These are phyloP conservation scores for Pseudotsuga menziesii DNA, from an alignment of 75 land plant species.

Conservation along the genomic window DNA sequence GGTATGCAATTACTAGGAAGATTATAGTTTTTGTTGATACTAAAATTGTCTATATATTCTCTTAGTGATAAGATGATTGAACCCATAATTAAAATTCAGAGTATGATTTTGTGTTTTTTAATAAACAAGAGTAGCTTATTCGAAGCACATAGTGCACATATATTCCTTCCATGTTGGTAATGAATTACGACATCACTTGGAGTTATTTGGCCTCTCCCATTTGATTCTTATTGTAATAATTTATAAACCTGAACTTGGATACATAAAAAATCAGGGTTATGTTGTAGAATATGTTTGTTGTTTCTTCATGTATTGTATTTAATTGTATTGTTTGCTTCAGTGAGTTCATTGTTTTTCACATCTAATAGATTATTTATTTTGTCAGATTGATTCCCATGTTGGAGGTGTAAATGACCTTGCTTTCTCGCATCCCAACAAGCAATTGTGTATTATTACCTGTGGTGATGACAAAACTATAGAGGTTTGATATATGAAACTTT, in stretches of 20 bases:
- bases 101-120: background rate
- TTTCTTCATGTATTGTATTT: background rate
- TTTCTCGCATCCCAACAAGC: conserved; percentile 68
- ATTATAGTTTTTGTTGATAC: background rate
- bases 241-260: background rate
- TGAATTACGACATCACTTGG: conserved; percentile 62
- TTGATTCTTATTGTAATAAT: background rate
- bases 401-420: conserved; percentile 46
- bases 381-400: conserved; percentile 35
- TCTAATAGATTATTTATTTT: no score
- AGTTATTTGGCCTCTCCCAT: conserved; percentile 25
- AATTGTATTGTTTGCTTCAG: background rate
- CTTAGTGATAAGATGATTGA: background rate
- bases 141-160: conserved; percentile 61
- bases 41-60: background rate
- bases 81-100: background rate
- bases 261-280: background rate
- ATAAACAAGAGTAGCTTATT: conserved; percentile 60
- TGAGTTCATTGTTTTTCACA: no score
- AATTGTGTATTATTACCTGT: conserved; percentile 78
- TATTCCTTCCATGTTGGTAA: conserved; percentile 52
- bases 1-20: conserved; percentile 8
- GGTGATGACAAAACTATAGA: conserved; percentile 93
- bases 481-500: conserved; percentile 30
- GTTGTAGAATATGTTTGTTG: background rate